Conservation (phyloP, 1,139 yeast species). For the Saccharomyces hybrid region DNA sequence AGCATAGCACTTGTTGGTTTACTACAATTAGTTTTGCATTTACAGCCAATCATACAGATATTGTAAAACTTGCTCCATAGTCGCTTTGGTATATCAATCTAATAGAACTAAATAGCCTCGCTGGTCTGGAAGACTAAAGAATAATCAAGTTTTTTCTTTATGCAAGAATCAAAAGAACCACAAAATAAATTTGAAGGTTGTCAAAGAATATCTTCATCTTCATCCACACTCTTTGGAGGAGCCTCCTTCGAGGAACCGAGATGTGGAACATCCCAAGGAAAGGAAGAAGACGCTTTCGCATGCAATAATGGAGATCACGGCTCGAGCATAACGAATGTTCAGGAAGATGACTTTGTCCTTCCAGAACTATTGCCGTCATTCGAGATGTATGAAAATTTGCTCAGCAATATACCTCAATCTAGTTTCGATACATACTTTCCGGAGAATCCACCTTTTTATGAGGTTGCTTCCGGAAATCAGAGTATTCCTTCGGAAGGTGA, state of each 20-base stretch:
- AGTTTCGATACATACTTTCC: slow-evolving; percentile 1
- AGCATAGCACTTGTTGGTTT: too few relatives aligned
- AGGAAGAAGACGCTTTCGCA: not conserved
- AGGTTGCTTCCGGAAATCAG: not conserved
- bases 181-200: not conserved
- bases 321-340: not conserved
- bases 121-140: not conserved
- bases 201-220: not conserved
- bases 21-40: too few relatives aligned
- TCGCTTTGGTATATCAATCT: not conserved
- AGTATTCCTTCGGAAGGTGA: not conserved
- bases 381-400: slow-evolving; percentile 6
- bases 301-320: not conserved
- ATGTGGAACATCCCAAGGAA: not conserved
- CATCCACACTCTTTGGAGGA: not conserved
- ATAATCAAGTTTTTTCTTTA: not conserved
- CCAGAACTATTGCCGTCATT: slow-evolving; percentile 7
- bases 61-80: too few relatives aligned
- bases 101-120: not conserved
- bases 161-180: not conserved
- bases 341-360: not conserved
- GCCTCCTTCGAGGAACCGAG: not conserved
- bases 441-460: slow-evolving; percentile 5
- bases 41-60: too few relatives aligned
- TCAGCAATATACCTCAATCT: slow-evolving; percentile 4